phyloP scores from a whole-genome alignment of 495 filamentous ascomycete species.

The Echria macrotheca region DNA sequence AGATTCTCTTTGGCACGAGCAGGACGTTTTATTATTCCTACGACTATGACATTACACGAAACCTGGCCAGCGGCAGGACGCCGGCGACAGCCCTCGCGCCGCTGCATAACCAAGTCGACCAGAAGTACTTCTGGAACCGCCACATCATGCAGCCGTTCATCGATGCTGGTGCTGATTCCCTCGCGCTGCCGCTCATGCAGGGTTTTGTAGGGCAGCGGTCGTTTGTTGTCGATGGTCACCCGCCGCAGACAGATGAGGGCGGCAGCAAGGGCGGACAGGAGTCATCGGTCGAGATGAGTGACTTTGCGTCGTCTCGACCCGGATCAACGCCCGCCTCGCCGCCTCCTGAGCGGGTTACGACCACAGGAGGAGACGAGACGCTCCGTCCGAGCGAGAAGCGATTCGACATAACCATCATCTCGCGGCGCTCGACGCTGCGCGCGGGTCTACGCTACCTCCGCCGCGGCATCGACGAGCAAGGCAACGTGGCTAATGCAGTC shows the following conservation, averaged over 20 bases:
- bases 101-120: constrained; percentile 68
- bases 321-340: constrained; percentile 15
- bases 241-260: constrained; percentile 36
- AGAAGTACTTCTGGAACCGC: constrained; percentile 85
- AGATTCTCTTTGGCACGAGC: constrained; percentile 69
- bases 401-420: constrained; percentile 81
- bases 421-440: constrained; percentile 73
- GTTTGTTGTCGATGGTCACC: constrained; percentile 58
- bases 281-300: constrained; percentile 38
- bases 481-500: constrained; percentile 81
- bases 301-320: constrained; percentile 19
- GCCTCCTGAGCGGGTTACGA: constrained; percentile 15
- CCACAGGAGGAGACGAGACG: too few relatives aligned
- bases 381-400: constrained; percentile 35
- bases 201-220: constrained; percentile 87
- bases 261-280: constrained; percentile 20
- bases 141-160: constrained; percentile 71
- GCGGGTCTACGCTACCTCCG: constrained; percentile 87
- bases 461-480: constrained; percentile 84
- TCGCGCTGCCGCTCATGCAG: constrained; percentile 82
- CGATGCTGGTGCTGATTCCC: constrained; percentile 54
- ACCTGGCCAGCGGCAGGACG: constrained; percentile 40
- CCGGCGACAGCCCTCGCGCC: constrained; percentile 44
- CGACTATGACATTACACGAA: constrained; percentile 80
- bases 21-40: constrained; percentile 90